Evolutionary conservation across 2,329 filamentous ascomycete genomes (phyloP), one percentile per base, ranked within the genome.

Genomic region (Sporothrix humicola): DNA sequence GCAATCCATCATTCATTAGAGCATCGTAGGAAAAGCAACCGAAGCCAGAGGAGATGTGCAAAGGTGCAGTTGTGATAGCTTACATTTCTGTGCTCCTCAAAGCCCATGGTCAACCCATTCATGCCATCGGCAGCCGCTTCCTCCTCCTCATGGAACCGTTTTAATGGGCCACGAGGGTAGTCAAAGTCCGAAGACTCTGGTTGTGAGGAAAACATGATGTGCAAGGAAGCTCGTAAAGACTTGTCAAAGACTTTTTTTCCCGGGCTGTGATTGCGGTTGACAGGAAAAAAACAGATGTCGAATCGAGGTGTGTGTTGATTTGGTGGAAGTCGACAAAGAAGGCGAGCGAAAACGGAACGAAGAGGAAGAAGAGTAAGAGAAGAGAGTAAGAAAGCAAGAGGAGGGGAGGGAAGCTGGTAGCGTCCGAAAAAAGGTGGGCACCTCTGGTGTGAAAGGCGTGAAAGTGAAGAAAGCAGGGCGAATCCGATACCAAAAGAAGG

Each of bases 61-160:
- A 69, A 15, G 10, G 48, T 42, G 52, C 12, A n/a, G 65, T 26
- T 52, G 42, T 13, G n/a, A 50, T 68, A 31, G 56, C 85, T 78
- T 81, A 87, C 86, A 77, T 83, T 86, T 78, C 85, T 82, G 77
- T 87, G 86, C 78, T 87, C 85, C 3, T 81, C 83, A 74, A 87
- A 86, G 76, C 85, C 85, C 72, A 81, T 63, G 75, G 79, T 79
- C 50, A 77, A 76, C 59, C 79, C 80, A 54, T 79, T 79, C 52
- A 77, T 78, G n/a, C 82, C 73, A 23, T 83, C 74, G 15, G 59
- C 58, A 23, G 82, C 81, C 44, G 77, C 77, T 26, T 76, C 76
- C 26, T 86, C 85, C 23, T 86, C 84, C 42, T 87, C 85, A 44
- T 85, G 81, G 72, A 79, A 79, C 65, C 85, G 82, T 80, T 87